Evolutionary conservation across 108 stramenopile species (phyloP).

Genomic region (Pseudonitzschia pungens): DNA sequence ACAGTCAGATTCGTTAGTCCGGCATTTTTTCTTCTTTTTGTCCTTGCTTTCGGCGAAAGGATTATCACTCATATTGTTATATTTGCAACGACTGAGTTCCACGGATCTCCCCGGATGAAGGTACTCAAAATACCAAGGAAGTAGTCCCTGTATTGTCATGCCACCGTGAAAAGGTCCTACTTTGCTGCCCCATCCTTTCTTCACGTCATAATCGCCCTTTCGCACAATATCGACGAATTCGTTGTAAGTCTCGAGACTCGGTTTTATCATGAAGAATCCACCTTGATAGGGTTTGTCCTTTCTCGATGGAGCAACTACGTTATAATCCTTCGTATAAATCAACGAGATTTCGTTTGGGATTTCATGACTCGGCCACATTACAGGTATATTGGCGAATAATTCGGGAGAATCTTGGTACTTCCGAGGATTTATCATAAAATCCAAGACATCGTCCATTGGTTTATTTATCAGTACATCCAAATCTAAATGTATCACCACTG

Average conservation of each 20-base stretch:
- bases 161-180: constrained; percentile 77
- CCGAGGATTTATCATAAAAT: constrained; percentile 39
- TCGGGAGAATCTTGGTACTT: constrained; percentile 14
- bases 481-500: constrained; percentile 92
- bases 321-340: constrained; percentile 79
- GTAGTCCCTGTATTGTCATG: constrained; percentile 87
- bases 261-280: constrained; percentile 89
- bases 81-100: constrained; percentile 85
- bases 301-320: constrained; percentile 53
- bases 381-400: constrained; percentile 16
- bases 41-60: constrained; percentile 51
- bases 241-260: constrained; percentile 61
- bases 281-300: constrained; percentile 79
- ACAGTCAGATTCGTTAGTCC: constrained; percentile 60
- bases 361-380: constrained; percentile 39
- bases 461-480: constrained; percentile 85
- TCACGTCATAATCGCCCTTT: constrained; percentile 56
- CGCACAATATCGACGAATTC: constrained; percentile 79
- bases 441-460: constrained; percentile 77
- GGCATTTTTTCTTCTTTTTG: constrained; percentile 47
- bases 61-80: constrained; percentile 91
- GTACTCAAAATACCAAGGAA: constrained; percentile 84
- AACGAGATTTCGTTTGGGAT: constrained; percentile 43
- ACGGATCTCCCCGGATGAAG: constrained; percentile 57
- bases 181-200: constrained; percentile 73